Base-by-base conservation (phyloP, 345 rosid genomes). In the Kernera saxatilis region DNA sequence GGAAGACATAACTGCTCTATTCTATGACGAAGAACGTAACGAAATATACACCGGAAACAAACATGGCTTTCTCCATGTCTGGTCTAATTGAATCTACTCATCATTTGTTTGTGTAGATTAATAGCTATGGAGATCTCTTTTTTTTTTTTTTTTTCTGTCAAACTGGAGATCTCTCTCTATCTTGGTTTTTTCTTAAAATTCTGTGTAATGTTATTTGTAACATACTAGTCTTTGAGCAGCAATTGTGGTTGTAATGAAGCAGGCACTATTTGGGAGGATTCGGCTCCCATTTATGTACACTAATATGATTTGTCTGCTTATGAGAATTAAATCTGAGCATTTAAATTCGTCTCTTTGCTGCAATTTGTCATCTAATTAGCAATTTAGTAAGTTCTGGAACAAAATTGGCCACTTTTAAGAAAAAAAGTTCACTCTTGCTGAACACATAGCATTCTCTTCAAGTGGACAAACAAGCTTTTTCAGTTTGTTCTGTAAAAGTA, bases 1-100 rank as follows among this genome's bases (percentile, higher is more conserved):
- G 63, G 93, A 90, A 84, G 96, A 87, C 78, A 90, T 92, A 74
- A 92, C 93, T 4, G 85, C 93, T 3, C 91, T 92, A 27, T 92
- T 85, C 82, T 92, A 88, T 1, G 91, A 90, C 1, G 96, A 92
- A 77, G 98, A 92, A 19, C 88, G 90, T 44, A 88, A 90, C 5
- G 96, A 90, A 83, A 88, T 90, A 36, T 92, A 92, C 77, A 89
- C 92, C 0, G 96, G 98, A 21, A 89, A 92, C 55, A 79, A 78
- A 46, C 80, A 79, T 8, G 95, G 95, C 26, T 77, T 90, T 29
- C 80, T 92, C 64, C 97, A 92, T 44, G 91, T 90, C 12, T 90
- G 96, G 90, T 92, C 95, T 17, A 88, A 88, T 51, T 90, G 82
- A 86, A 68, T 46, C 70, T 58, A 43, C 77, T 79, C 82, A 84